A percentile compares a stretch with the other conserved stretches of the same genome.
These are phyloP conservation scores for Dendrocalamus latiflorus DNA, from an alignment of 202 grass and related monocot genomes.

Conservation along the genomic window DNA sequence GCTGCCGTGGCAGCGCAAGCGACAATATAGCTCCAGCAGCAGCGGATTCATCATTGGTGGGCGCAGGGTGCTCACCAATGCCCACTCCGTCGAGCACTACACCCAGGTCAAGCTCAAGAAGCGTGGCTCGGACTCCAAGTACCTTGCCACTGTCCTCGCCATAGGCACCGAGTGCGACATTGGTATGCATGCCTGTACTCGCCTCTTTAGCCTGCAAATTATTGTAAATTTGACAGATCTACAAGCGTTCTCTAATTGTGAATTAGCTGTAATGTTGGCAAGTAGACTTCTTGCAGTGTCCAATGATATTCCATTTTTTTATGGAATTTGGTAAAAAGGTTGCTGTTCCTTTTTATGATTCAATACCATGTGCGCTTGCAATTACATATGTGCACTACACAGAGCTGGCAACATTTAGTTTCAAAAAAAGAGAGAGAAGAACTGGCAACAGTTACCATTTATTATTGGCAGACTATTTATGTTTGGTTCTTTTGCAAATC, in stretches of 20 bases:
- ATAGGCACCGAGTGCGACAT: no score
- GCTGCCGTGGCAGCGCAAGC: slow-evolving; percentile 84
- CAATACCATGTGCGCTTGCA: not conserved
- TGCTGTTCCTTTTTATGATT: not conserved
- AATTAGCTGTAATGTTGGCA: not conserved
- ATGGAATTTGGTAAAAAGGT: not conserved
- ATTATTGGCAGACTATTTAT: not conserved
- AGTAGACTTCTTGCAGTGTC: not conserved
- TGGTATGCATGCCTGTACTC: slow-evolving; percentile 32
- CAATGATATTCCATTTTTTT: not conserved
- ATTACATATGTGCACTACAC: not conserved
- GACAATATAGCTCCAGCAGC: slow-evolving; percentile 86
- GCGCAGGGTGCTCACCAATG: no score
- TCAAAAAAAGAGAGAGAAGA: no score
- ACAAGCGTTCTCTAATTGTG: not conserved
- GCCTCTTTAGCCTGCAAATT: not conserved
- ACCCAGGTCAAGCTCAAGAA: no score
- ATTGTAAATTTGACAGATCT: not conserved
- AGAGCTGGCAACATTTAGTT: not conserved
- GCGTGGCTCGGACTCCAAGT: no score
- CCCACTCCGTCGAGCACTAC: no score
- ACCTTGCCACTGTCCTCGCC: no score
- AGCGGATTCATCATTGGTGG: slow-evolving; percentile 68
- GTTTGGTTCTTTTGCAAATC: not conserved
- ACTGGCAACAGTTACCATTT: not conserved